phyloP scores from a whole-genome alignment of 441 rosid genomes.

The Populus hybrid region DNA sequence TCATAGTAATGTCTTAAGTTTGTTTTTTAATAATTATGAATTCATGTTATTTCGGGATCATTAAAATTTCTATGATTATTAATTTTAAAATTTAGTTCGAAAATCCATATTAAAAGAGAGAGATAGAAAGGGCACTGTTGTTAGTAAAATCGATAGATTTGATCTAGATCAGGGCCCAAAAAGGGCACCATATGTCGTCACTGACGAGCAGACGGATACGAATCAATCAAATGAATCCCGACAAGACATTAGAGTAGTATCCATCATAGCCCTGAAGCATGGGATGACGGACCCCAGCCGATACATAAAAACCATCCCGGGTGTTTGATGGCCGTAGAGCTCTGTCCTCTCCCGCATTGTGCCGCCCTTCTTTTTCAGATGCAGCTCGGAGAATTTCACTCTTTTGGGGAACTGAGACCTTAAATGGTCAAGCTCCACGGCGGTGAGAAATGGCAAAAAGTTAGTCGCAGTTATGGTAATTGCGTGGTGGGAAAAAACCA shows the following conservation, averaged over 20 bases:
- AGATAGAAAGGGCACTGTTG: neutral
- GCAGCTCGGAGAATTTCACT: neutral
- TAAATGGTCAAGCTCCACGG: neutral
- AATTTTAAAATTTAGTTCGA: too few relatives aligned
- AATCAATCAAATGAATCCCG: neutral
- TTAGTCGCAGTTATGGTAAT: constrained; percentile 27
- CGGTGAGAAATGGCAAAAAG: neutral
- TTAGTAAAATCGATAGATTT: neutral
- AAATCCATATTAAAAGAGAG: too few relatives aligned
- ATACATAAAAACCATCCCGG: neutral
- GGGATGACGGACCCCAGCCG: neutral
- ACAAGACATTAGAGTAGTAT: neutral
- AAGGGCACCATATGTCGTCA: neutral
- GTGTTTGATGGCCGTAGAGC: neutral
- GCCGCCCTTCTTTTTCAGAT: neutral
- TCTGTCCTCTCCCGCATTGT: neutral
- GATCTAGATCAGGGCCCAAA: neutral
- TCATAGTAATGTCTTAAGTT: too few relatives aligned
- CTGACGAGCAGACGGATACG: neutral
- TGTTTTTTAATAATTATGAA: too few relatives aligned
- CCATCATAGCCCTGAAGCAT: neutral
- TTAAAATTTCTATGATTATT: too few relatives aligned
- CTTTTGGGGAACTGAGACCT: neutral
- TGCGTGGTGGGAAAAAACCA: neutral
- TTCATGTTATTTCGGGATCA: too few relatives aligned